phyloP scores from a whole-genome alignment of 352 stramenopile species.

The Globisporangium megalacanthum region DNA sequence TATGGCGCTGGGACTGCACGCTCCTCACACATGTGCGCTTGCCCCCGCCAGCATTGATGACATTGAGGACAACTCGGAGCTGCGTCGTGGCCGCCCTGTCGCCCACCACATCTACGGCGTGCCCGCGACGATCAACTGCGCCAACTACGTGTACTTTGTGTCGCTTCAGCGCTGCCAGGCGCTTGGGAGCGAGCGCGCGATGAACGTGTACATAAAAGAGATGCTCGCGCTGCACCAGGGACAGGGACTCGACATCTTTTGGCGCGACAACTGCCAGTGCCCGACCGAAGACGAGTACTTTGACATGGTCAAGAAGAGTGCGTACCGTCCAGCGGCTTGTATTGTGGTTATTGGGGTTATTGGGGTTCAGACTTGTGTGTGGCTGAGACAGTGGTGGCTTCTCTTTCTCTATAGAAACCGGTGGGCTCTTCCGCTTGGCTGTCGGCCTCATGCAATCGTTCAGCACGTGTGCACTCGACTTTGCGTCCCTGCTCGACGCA shows the following conservation, averaged over 20 bases:
- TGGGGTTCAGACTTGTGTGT: no score
- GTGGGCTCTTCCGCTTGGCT: conserved; percentile 94
- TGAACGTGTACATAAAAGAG: conserved; percentile 93
- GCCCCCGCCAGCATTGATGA: conserved; percentile 88
- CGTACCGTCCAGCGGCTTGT: conserved; percentile 12
- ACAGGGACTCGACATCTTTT: conserved; percentile 95
- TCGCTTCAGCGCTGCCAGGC: conserved; percentile 91
- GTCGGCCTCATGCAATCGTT: conserved; percentile 94
- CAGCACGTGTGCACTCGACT: conserved; percentile 64
- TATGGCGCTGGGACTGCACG: neutral
- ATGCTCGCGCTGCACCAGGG: conserved; percentile 94
- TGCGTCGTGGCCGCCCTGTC: conserved; percentile 91
- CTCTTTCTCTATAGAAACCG: conserved; percentile 84
- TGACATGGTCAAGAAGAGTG: conserved; percentile 94
- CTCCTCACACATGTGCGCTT: neutral
- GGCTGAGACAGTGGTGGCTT: neutral
- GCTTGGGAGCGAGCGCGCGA: conserved; percentile 76
- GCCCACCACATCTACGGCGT: conserved; percentile 96
- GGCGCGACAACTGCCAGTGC: conserved; percentile 87
- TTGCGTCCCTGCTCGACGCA: conserved; percentile 89
- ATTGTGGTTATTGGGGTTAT: no score
- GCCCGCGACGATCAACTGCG: conserved; percentile 95
- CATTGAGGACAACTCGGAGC: conserved; percentile 97
- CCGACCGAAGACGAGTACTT: conserved; percentile 92
- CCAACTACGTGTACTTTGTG: conserved; percentile 98